Evolutionary conservation across 106 monocot species (phyloP), one percentile per base, ranked within the genome.

Genomic region (Dactylorhiza incarnata): DNA sequence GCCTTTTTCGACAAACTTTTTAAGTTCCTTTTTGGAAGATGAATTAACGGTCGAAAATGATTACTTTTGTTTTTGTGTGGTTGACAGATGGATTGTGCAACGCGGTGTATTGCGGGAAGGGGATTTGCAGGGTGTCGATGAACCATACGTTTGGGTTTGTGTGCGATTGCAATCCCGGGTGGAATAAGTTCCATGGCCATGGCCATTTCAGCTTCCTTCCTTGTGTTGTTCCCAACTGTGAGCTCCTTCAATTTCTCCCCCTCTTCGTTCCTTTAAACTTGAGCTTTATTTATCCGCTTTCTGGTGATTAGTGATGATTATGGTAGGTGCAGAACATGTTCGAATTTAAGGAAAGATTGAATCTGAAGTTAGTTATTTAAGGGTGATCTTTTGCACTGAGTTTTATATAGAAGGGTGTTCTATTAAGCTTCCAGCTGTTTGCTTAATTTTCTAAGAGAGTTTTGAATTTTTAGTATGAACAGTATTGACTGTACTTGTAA

Each of bases 221-320:
- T 20, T 90, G 90, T 50, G 45, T 85, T 77, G 56, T 90, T 73
- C 90, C 90, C 52, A 83, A 90, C 47, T 90, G 90, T 90, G 77
- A 80, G 82, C 14, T 70, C 29, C 58, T 74, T 48, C 17, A 68
- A 0, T 26, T 47, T 24, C 14, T 67, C 43, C n/a, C 44, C 17
- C 7, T 16, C 9, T 14, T 6, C 16, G 5, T 37, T 37, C 3
- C 12, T 29, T 65, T 12, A 65, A 65, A 37, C 37, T 37, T 37
- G 37, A 37, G 37, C 37, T 29, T 29, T 29, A 2, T 29, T 29
- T 29, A 29, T 29, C 29, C 2, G 29, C 29, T 37, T 37, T 37
- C 37, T 37, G 37, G 37, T 37, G 37, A 37, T 37, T 37, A 1
- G 37, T 37, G 37, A 37, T 37, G 37, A 37, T 37, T 3, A 37